Evolutionary conservation across 495 filamentous ascomycete species (phyloP).

Genomic region (Penicillium salamii): DNA sequence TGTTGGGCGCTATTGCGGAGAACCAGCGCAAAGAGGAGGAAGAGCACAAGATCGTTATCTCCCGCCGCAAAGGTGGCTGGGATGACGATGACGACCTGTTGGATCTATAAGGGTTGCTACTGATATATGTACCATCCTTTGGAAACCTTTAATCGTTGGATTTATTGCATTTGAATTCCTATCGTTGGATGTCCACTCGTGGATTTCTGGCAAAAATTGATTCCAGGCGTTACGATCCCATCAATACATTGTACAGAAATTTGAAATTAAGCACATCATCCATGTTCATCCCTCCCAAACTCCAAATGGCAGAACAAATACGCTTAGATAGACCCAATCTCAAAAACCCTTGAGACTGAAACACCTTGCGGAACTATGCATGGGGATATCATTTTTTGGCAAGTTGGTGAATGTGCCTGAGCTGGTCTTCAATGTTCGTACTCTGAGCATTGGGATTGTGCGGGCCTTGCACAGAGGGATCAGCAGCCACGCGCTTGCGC

Average conservation of each 20-base stretch:
- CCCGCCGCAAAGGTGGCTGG: conserved; percentile 75
- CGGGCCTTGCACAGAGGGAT: not conserved
- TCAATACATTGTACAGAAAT: conserved; percentile 23
- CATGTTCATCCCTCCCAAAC: conserved; percentile 12
- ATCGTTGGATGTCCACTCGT: not conserved
- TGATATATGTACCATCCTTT: not conserved
- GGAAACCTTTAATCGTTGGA: not conserved
- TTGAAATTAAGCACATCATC: conserved; percentile 9
- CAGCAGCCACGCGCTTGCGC: conserved; percentile 68
- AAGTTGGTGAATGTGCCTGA: conserved; percentile 47
- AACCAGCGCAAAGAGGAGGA: conserved; percentile 55
- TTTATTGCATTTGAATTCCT: conserved; percentile 9
- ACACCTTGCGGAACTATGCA: not conserved
- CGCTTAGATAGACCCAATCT: conserved; percentile 5
- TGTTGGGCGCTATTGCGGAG: conserved; percentile 79
- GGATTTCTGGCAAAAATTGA: conserved; percentile 7
- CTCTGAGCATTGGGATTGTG: conserved; percentile 34
- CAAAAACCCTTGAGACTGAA: conserved; percentile 5
- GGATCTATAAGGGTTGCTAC: conserved; percentile 45
- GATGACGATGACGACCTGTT: conserved; percentile 85
- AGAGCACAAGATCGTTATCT: conserved; percentile 81
- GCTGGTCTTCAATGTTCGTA: conserved; percentile 50
- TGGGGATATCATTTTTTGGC: conserved; percentile 24
- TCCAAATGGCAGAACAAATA: conserved; percentile 8
- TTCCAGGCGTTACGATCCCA: conserved; percentile 15